Conservation (phyloP, 441 rosid species). For the Populus hybrid region DNA sequence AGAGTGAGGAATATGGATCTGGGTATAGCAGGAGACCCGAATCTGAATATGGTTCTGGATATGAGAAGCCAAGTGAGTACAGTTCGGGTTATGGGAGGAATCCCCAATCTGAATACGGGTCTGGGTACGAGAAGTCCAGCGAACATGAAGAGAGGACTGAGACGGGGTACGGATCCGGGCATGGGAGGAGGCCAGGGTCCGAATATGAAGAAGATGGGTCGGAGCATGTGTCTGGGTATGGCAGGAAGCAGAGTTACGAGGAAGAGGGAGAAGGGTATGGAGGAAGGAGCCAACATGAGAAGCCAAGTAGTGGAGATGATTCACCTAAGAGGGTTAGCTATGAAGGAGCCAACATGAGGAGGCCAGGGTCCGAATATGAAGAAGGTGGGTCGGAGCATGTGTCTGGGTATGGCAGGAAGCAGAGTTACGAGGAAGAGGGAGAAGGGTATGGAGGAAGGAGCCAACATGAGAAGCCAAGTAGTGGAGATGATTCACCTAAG, state of each 20-base stretch:
- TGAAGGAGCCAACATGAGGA: too few species aligned
- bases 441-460: too few species aligned
- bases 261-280: slow-evolving; percentile 18
- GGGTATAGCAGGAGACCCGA: slow-evolving; percentile 28
- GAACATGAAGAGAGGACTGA: slow-evolving; percentile 24
- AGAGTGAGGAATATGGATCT: slow-evolving; percentile 16
- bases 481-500: too few species aligned
- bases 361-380: too few species aligned
- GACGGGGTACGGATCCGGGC: slow-evolving; percentile 34
- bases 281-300: too few species aligned
- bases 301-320: too few species aligned
- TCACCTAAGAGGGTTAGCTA: too few species aligned
- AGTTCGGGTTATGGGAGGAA: slow-evolving; percentile 2
- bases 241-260: background rate
- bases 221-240: slow-evolving; percentile 2
- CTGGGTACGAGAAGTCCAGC: slow-evolving; percentile 20
- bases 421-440: too few species aligned
- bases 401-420: too few species aligned
- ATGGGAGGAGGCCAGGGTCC: slow-evolving; percentile 27
- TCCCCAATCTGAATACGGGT: slow-evolving; percentile 22
- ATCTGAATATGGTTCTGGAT: slow-evolving; percentile 17
- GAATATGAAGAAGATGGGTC: slow-evolving; percentile 23
- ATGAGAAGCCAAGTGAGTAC: background rate
- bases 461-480: too few species aligned
- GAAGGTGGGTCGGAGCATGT: too few species aligned